A percentile compares a stretch with the other conserved stretches of the same genome.
Conservation (phyloP, 352 stramenopile species). For the Elongisporangium anandrum region DNA sequence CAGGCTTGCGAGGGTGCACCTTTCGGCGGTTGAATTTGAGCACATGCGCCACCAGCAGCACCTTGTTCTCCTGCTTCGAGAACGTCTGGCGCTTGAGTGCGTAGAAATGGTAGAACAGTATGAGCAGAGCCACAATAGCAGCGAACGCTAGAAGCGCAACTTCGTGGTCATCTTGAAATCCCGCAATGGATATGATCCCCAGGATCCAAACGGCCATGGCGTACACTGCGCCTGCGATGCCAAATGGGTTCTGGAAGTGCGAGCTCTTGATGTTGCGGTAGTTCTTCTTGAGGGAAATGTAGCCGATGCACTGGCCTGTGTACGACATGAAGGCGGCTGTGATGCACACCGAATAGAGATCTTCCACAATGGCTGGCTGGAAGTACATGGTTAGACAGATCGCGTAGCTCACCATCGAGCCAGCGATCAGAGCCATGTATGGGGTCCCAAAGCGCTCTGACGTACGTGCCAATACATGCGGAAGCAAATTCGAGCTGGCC, state of each 20-base stretch:
- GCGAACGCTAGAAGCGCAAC: conserved; percentile 4
- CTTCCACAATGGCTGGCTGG: neutral
- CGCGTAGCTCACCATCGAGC: conserved; percentile 4
- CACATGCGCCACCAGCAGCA: conserved; percentile 23
- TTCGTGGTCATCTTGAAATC: conserved; percentile 10
- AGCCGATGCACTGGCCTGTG: conserved; percentile 16
- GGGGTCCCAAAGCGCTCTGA: conserved; percentile 9
- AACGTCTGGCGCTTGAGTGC: conserved; percentile 14
- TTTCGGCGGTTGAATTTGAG: conserved; percentile 14
- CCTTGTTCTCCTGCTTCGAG: conserved; percentile 14
- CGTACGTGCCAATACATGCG: conserved; percentile 18
- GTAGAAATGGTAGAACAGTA: conserved; percentile 13
- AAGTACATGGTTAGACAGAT: conserved; percentile 10
- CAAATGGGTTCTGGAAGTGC: conserved; percentile 14
- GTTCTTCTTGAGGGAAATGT: conserved; percentile 15
- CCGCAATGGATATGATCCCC: conserved; percentile 4
- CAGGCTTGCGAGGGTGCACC: neutral
- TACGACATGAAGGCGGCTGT: conserved; percentile 14
- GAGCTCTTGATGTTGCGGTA: conserved; percentile 21
- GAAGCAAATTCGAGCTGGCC: conserved; percentile 35
- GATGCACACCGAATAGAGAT: conserved; percentile 11
- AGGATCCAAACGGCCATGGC: conserved; percentile 12
- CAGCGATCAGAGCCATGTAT: neutral
- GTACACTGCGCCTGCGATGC: conserved; percentile 12
- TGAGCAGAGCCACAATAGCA: neutral